Conservation (phyloP, 495 filamentous ascomycete species). For the Lasiosphaeris hirsuta region DNA sequence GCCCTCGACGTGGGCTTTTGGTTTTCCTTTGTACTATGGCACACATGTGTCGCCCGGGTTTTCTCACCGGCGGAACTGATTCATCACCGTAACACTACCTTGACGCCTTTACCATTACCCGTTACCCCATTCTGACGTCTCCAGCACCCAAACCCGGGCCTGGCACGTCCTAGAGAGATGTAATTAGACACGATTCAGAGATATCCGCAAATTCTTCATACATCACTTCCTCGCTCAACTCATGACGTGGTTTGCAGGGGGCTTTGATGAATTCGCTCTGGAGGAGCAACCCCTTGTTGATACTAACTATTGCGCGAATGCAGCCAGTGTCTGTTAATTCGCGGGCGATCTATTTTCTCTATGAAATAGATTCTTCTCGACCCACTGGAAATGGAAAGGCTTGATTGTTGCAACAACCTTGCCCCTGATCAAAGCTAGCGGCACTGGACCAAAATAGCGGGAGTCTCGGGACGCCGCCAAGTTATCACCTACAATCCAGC, state of each 20-base stretch:
- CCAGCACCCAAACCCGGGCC: neutral
- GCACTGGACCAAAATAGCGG: constrained; percentile 77
- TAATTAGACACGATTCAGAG: constrained; percentile 28
- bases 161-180: constrained; percentile 19
- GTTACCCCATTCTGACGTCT: neutral
- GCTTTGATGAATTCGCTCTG: too few relatives aligned
- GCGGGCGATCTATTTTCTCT: too few relatives aligned
- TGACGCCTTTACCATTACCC: neutral
- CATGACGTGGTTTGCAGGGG: too few relatives aligned
- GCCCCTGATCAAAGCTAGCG: constrained; percentile 77
- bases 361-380: constrained; percentile 20
- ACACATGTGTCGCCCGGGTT: neutral
- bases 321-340: too few relatives aligned
- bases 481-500: constrained; percentile 87
- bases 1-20: neutral
- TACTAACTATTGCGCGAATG: too few relatives aligned
- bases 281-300: too few relatives aligned
- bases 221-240: neutral
- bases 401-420: constrained; percentile 71
- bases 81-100: constrained; percentile 7
- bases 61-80: constrained; percentile 2
- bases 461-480: constrained; percentile 79
- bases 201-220: constrained; percentile 3
- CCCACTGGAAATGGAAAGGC: constrained; percentile 41
- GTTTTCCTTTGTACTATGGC: constrained; percentile 26